A percentile compares a stretch with the other conserved stretches of the same genome.
Conservation (phyloP, 768 basidiomycete species). For the Termitomyces sp. region DNA sequence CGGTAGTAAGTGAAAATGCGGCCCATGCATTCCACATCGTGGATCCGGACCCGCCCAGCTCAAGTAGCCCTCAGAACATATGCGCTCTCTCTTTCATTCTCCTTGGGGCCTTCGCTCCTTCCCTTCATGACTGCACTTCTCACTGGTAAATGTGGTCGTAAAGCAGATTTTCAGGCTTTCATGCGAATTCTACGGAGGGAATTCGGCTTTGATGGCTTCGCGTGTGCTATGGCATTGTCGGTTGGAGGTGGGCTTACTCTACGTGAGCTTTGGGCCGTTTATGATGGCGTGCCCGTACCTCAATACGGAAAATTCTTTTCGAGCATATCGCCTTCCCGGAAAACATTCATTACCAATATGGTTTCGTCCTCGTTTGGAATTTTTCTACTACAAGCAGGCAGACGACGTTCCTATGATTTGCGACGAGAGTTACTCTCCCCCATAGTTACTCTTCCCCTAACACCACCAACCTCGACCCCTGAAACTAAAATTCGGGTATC, state of each 20-base stretch:
- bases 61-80: slow-evolving; percentile 67
- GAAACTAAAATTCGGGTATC: slow-evolving; percentile 26
- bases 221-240: slow-evolving; percentile 59
- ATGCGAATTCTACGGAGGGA: slow-evolving; percentile 47
- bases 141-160: slow-evolving; percentile 15
- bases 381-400: slow-evolving; percentile 49
- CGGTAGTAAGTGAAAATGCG: neutral
- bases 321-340: slow-evolving; percentile 34
- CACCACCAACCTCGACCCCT: slow-evolving; percentile 2
- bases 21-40: slow-evolving; percentile 12
- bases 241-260: slow-evolving; percentile 61
- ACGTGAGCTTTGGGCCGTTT: slow-evolving; percentile 35
- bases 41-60: slow-evolving; percentile 11
- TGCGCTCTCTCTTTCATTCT: slow-evolving; percentile 55
- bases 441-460: neutral
- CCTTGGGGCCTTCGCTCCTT: slow-evolving; percentile 60
- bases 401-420: slow-evolving; percentile 25
- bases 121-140: slow-evolving; percentile 40
- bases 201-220: slow-evolving; percentile 58
- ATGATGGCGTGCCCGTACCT: neutral
- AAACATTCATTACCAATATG: slow-evolving; percentile 53
- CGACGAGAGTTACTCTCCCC: slow-evolving; percentile 6
- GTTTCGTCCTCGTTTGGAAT: slow-evolving; percentile 55
- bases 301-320: slow-evolving; percentile 6
- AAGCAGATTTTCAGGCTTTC: slow-evolving; percentile 21